Conservation (phyloP, 2,329 filamentous ascomycete genomes). For the Alternaria sp. region DNA sequence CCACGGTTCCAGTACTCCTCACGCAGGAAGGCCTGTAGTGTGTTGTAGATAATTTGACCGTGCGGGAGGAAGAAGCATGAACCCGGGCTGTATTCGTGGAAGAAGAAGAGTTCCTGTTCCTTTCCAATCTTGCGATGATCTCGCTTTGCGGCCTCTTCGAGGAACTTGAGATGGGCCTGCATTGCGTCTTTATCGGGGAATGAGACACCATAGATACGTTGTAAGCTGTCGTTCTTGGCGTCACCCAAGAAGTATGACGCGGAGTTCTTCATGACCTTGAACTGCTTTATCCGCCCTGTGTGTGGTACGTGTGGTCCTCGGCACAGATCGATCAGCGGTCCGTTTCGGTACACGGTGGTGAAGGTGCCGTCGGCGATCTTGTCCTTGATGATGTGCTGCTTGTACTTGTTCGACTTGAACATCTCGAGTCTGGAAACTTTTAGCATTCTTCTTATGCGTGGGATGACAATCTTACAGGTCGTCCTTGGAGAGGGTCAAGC, state of each 20-base stretch:
- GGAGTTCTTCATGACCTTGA: slow-evolving; percentile 88
- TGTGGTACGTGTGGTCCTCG: slow-evolving; percentile 93
- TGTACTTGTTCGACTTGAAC: slow-evolving; percentile 98
- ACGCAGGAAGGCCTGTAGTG: slow-evolving; percentile 79
- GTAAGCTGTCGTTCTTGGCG: slow-evolving; percentile 90
- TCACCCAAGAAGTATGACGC: slow-evolving; percentile 94
- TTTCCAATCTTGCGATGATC: slow-evolving; percentile 93
- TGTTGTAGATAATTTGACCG: slow-evolving; percentile 92
- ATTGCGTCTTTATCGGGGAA: slow-evolving; percentile 97
- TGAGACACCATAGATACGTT: slow-evolving; percentile 94
- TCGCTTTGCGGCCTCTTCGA: slow-evolving; percentile 97
- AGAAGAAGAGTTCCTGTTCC: slow-evolving; percentile 98
- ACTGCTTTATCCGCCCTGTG: slow-evolving; percentile 92
- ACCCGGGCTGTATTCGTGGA: slow-evolving; percentile 90
- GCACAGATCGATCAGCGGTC: slow-evolving; percentile 93
- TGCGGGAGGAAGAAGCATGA: slow-evolving; percentile 92
- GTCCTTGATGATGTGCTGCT: slow-evolving; percentile 95
- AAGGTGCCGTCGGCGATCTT: slow-evolving; percentile 87
- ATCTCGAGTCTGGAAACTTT: slow-evolving; percentile 69
- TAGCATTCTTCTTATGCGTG: background rate
- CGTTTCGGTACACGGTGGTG: slow-evolving; percentile 94
- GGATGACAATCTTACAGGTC: slow-evolving; percentile 61
- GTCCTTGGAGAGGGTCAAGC: slow-evolving; percentile 86
- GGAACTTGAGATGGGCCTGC: slow-evolving; percentile 89
- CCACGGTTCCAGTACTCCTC: slow-evolving; percentile 91